Percentiles rank a stretch among this genome's conserved stretches.
phyloP scores from a whole-genome alignment of 345 rosid species.

The Raphanus raphanistrum region DNA sequence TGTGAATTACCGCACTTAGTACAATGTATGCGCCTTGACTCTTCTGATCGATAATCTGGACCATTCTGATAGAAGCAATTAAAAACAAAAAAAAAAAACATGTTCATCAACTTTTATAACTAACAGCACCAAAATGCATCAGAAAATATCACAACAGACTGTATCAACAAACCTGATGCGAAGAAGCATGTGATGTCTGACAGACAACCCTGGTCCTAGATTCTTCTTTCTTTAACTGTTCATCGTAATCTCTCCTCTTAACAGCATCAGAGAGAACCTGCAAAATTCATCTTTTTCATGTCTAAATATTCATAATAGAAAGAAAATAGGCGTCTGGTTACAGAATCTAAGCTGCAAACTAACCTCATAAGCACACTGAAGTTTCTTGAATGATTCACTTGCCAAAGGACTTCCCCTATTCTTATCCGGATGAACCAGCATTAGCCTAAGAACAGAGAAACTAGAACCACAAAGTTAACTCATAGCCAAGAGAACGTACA shows the following conservation, averaged over 20 bases:
- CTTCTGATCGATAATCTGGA: constrained; percentile 73
- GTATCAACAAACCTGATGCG: constrained; percentile 57
- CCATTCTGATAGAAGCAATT: constrained; percentile 45
- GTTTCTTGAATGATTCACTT: constrained; percentile 97
- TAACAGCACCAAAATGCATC: not conserved
- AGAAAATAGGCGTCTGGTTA: not conserved
- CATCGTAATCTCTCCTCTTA: constrained; percentile 94
- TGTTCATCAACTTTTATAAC: not conserved
- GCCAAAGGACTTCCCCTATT: constrained; percentile 90
- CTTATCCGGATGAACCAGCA: constrained; percentile 99
- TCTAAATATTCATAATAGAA: constrained; percentile 3
- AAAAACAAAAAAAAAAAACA: not conserved
- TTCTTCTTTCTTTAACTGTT: constrained; percentile 82
- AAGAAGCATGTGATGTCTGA: constrained; percentile 43
- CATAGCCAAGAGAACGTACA: not conserved
- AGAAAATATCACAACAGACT: constrained; percentile 11
- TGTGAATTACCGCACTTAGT: constrained; percentile 90
- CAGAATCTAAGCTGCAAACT: constrained; percentile 2
- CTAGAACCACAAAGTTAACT: not conserved
- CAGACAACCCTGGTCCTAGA: constrained; percentile 71
- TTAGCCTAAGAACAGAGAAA: constrained; percentile 59
- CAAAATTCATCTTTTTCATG: not conserved
- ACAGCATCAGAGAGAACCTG: constrained; percentile 89
- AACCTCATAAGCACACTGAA: constrained; percentile 78
- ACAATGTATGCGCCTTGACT: constrained; percentile 96